Conservation (phyloP, 345 rosid genomes). For the Orychophragmus violaceus region DNA sequence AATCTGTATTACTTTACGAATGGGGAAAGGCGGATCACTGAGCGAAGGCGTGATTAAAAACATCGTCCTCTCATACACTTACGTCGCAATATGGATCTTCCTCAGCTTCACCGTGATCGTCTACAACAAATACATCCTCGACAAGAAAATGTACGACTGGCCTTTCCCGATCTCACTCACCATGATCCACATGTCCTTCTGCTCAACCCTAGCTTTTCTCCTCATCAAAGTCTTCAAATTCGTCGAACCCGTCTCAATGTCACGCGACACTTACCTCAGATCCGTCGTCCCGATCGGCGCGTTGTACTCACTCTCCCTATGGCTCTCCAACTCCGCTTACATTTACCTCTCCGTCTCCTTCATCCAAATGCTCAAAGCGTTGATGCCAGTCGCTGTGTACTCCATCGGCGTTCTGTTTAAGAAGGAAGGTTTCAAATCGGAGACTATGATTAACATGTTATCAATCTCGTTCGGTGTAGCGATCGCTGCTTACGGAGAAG, state of each 20-base stretch:
- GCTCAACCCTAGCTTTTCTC: too few species aligned
- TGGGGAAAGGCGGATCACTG: conserved; percentile 89
- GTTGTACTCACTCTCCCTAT: conserved; percentile 73
- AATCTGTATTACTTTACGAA: not conserved
- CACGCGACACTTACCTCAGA: too few species aligned
- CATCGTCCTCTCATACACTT: conserved; percentile 85
- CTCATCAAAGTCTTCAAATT: too few species aligned
- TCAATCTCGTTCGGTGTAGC: too few species aligned
- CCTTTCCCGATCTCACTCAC: too few species aligned
- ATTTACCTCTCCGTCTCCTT: conserved; percentile 90
- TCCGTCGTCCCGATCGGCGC: conserved; percentile 99
- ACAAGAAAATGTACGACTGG: too few species aligned
- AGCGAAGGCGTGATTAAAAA: conserved; percentile 77
- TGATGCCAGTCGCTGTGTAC: conserved; percentile 96
- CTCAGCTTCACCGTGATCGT: conserved; percentile 95
- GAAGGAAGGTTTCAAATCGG: conserved; percentile 41
- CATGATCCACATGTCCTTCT: too few species aligned
- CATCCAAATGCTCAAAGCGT: conserved; percentile 92
- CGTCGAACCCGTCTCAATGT: too few species aligned
- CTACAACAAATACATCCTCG: too few species aligned
- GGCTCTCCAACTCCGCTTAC: conserved; percentile 95
- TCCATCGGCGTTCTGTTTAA: conserved; percentile 63
- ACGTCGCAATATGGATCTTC: conserved; percentile 95
- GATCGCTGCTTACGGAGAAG: too few species aligned
- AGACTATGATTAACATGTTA: conserved; percentile 56